phyloP scores from a whole-genome alignment of 176 grass and related monocot genomes.

The Bromus sterilis region DNA sequence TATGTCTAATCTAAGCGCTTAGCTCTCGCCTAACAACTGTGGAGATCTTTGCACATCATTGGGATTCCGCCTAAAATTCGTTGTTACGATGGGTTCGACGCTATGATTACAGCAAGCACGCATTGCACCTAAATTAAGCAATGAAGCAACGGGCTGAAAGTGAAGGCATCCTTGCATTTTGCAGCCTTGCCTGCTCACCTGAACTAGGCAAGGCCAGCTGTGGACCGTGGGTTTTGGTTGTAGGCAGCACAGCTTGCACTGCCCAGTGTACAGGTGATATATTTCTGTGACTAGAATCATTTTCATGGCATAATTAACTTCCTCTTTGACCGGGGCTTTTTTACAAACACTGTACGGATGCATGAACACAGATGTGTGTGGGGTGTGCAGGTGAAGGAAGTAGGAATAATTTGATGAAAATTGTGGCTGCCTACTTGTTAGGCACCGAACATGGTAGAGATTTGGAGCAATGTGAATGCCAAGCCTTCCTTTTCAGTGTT shows the following conservation, averaged over 20 bases:
- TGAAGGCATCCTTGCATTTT: constrained; percentile 14
- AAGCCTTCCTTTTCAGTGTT: background rate
- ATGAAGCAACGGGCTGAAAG: background rate
- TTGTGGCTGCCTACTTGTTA: constrained; percentile 28
- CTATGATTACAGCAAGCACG: constrained; percentile 32
- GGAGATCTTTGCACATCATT: constrained; percentile 33
- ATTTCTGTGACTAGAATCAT: constrained; percentile 8
- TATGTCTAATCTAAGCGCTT: constrained; percentile 13
- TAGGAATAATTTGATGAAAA: constrained; percentile 20
- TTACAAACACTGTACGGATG: background rate
- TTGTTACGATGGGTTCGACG: background rate
- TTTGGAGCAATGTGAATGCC: constrained; percentile 16
- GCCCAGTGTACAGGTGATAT: background rate
- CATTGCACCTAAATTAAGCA: constrained; percentile 40
- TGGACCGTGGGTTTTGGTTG: background rate
- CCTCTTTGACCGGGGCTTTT: constrained; percentile 9
- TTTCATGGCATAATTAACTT: constrained; percentile 8
- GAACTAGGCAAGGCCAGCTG: constrained; percentile 27
- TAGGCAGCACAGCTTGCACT: constrained; percentile 12
- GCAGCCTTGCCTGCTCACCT: background rate
- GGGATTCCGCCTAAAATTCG: constrained; percentile 46
- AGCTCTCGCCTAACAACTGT: constrained; percentile 35
- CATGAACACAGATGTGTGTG: background rate
- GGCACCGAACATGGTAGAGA: constrained; percentile 27
- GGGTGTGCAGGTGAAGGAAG: background rate